Conservation (phyloP, 768 basidiomycete species). For the Suillus hirtellus region DNA sequence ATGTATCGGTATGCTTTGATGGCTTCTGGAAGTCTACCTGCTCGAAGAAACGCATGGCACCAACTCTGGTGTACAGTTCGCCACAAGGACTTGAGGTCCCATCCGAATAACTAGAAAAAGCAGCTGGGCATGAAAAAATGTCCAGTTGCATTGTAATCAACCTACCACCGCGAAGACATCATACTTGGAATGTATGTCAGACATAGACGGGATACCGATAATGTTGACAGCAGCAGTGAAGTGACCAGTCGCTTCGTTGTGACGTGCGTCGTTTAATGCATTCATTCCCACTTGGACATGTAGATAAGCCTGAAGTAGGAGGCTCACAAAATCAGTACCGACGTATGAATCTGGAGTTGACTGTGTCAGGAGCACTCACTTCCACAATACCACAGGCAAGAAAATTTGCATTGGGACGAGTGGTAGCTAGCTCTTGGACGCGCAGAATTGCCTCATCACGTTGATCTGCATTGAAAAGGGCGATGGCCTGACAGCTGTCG, state of each 20-base stretch:
- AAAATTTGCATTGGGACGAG: not conserved
- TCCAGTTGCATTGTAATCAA: not conserved
- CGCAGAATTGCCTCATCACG: not conserved
- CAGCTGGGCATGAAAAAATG: not conserved
- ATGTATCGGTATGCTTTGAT: not conserved
- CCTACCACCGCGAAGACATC: not conserved
- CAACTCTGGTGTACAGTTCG: not conserved
- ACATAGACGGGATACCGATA: not conserved
- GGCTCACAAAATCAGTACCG: not conserved
- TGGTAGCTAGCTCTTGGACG: not conserved
- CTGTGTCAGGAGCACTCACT: not conserved
- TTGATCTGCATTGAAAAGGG: slow-evolving; percentile 1
- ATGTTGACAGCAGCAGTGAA: not conserved
- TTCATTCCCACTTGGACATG: not conserved
- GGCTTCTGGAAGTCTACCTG: not conserved
- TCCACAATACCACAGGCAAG: not conserved
- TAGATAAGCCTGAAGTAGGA: not conserved
- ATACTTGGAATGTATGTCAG: not conserved
- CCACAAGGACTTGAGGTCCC: not conserved
- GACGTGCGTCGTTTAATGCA: not conserved
- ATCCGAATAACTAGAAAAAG: not conserved
- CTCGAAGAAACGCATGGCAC: not conserved
- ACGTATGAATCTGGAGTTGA: not conserved
- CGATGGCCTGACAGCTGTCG: not conserved
- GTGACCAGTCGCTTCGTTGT: not conserved